A percentile compares a stretch with the other conserved stretches of the same genome.
Evolutionary conservation across 805 yeast genomes (phyloP).

Genomic region (Candida manassasensis): DNA sequence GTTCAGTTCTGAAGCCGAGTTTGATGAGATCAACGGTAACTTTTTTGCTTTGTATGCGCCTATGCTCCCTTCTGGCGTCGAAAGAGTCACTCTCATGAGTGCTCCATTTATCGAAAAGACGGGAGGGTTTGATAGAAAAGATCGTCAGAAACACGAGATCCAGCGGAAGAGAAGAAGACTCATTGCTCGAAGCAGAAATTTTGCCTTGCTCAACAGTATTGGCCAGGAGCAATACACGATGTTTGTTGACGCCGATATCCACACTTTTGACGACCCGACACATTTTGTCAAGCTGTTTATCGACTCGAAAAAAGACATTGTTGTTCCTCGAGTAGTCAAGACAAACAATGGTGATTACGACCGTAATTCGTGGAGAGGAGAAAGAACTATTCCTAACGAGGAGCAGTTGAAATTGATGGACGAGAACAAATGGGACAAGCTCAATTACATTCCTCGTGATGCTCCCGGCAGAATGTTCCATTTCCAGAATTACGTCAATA

Average conservation of each 20-base stretch:
- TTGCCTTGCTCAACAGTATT: conserved; percentile 24
- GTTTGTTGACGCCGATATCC: conserved; percentile 35
- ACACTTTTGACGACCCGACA: conserved; percentile 18
- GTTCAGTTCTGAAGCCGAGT: conserved; percentile 26
- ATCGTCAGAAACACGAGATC: conserved; percentile 23
- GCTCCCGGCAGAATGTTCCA: conserved; percentile 24
- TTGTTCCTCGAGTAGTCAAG: conserved; percentile 31
- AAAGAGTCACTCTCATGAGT: conserved; percentile 19
- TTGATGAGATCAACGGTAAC: conserved; percentile 12
- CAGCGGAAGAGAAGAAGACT: conserved; percentile 33
- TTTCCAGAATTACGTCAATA: conserved; percentile 16
- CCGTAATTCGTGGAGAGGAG: conserved; percentile 38
- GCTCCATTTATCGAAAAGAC: conserved; percentile 33
- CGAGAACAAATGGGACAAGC: conserved; percentile 23
- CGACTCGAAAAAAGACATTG: conserved; percentile 25
- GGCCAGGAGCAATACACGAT: conserved; percentile 27
- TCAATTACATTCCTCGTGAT: conserved; percentile 32
- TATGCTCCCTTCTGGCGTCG: conserved; percentile 10
- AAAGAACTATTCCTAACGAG: conserved; percentile 27
- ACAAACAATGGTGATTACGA: conserved; percentile 31
- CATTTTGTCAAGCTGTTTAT: conserved; percentile 23
- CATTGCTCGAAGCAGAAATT: conserved; percentile 36
- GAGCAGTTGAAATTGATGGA: conserved; percentile 25
- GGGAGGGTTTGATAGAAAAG: conserved; percentile 12
- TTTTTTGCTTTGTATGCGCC: conserved; percentile 14